Base-by-base conservation (phyloP, 352 stramenopile genomes). In the Pythium periplocum region DNA sequence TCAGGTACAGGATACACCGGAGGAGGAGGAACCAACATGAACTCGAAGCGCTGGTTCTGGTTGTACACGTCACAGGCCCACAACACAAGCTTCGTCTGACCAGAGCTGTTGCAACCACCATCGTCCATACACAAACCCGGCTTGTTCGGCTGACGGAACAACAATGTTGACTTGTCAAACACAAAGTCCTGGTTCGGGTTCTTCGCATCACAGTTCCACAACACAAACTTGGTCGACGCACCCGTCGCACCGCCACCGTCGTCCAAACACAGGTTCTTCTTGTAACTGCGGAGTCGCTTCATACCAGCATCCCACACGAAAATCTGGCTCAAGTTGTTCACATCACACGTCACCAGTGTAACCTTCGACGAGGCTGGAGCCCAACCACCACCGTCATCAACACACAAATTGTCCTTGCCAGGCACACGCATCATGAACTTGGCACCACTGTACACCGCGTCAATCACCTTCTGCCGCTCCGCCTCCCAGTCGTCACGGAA, bases 131-230 rank as follows among this genome's bases (percentile, higher is more conserved):
- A 57, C 32, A 57, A 17, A 40, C 4, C 33, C 33, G 11, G 6
- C 44, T 57, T 51, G 51, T 38, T 50, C 31, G 51, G 32, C 34
- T 45, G 44, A 1, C 35, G 32, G 17, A 57, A 45, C n/a, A 38
- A 26, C 33, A 40, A 32, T 26, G 39, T 0, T 1, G 11, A 2
- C 17, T 11, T 12, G 35, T 57, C 51, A n/a, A 36, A 50, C 51
- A 48, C 11, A 41, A 73, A 75, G 43, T 66, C 59, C 36, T 78
- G 69, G 47, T 78, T 75, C 47, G n/a, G 7, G 45, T 56, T 65
- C 36, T 10, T 52, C 31, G 50, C 39, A 7, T 57, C 35, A 33
- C 55, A 62, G 11, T 39, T 48, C 48, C 17, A 49, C 2, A 59
- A 43, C 32, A 50, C 54, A 12, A 51, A 61, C 44, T 53, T 67